Base-by-base conservation (phyloP, 2,329 filamentous ascomycete genomes). In the Beauveria sp. region DNA sequence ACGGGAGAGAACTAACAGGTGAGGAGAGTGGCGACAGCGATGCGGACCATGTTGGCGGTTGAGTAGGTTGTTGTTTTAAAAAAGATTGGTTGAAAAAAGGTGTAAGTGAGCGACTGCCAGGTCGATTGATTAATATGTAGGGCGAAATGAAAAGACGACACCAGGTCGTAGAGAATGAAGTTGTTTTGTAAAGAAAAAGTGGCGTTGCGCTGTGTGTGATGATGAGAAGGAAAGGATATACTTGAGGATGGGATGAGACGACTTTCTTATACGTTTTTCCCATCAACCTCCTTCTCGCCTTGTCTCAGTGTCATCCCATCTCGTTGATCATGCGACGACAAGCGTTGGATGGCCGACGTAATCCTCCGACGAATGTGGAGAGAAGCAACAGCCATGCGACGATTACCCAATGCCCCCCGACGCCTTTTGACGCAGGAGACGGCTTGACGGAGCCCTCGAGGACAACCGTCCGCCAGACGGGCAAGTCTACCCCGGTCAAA, bases 31-130 rank as follows among this genome's bases (percentile, higher is more conserved):
- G 66, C 64, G 62, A 68, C 52, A 46, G 66, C 53, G 62, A 70
- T 66, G 65, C 65, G 68, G 56, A 70, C 66, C 66, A 69, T 69
- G 61, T 66, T 84, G 80, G 42, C 63, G 34, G 48, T 52, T 54
- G 24, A 31, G 31, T 40, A 18, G 50, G 10, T 42, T 54, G 49
- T 24, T 48, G 58, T 12, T 18, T 31, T 18, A 34, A 0, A 42
- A 55, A 31, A 49, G 40, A 20, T 22, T 24, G n/a, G 28, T 20
- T 53, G 62, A 31, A 45, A 55, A 56, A 45, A 28, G 31, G 8
- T 9, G n/a, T 20, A 8, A 43, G 9, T 7, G 31, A 45, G 59
- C 50, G 59, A 61, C 59, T 54, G 31, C 59, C 59, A 55, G 59
- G 59, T 46, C 59, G 59, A 22, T 48, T 48, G 6, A 54, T 61